These are phyloP conservation scores for Melocanna baccifera DNA, from an alignment of 176 grass and related monocot genomes.

Conservation along the genomic window DNA sequence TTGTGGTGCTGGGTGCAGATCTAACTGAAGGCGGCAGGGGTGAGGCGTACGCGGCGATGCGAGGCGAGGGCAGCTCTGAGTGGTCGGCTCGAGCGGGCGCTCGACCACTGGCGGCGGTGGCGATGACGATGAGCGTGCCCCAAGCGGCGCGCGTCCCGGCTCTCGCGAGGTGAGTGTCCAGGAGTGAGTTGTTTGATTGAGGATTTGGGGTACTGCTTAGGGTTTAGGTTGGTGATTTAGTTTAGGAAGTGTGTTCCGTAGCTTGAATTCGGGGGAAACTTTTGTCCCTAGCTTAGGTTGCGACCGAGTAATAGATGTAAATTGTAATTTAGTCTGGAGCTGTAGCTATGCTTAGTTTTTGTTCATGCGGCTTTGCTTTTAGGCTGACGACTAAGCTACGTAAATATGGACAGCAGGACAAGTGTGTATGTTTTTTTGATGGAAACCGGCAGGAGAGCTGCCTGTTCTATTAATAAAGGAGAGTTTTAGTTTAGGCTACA, in stretches of 20 bases:
- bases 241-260: not conserved
- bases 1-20: slow-evolving; percentile 26
- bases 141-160: slow-evolving; percentile 54
- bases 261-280: not conserved
- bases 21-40: not conserved
- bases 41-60: slow-evolving; percentile 34
- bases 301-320: not conserved
- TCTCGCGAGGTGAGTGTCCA: slow-evolving; percentile 39
- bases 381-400: not conserved
- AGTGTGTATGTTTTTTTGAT: not conserved
- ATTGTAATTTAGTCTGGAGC: not conserved
- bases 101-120: slow-evolving; percentile 31
- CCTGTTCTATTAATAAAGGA: too few species aligned
- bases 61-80: slow-evolving; percentile 36
- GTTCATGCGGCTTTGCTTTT: not conserved
- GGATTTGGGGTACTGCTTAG: not conserved
- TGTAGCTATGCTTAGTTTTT: not conserved
- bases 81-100: slow-evolving; percentile 50
- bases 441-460: too few species aligned
- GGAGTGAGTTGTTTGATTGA: too few species aligned
- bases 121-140: slow-evolving; percentile 29
- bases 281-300: not conserved
- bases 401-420: not conserved
- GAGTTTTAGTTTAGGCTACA: too few species aligned
- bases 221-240: not conserved